Conservation (phyloP, 1,284 basidiomycete species). For the Vanrija sp. region DNA sequence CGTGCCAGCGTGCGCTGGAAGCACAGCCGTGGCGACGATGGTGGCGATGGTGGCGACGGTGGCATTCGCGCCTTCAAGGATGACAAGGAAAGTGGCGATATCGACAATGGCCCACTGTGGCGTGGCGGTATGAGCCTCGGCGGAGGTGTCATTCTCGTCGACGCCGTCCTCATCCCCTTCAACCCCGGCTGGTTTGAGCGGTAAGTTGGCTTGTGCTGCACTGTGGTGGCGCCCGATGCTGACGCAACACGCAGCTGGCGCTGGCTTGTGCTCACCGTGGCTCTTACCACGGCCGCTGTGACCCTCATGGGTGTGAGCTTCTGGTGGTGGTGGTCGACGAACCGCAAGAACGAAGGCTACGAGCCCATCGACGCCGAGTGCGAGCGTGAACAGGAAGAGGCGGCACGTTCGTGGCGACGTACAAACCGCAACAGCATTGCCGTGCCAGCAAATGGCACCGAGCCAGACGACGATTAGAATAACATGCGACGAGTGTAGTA, state of each 20-base stretch:
- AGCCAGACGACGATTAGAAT: too few species aligned
- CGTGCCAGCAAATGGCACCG: too few species aligned
- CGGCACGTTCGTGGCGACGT: conserved; percentile 12
- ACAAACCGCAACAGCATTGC: conserved; percentile 2
- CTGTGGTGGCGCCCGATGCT: not conserved
- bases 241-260: conserved; percentile 31
- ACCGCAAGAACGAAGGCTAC: conserved; percentile 9
- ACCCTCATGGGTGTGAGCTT: conserved; percentile 60
- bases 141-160: conserved; percentile 86
- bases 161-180: conserved; percentile 78
- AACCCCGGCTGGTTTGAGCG: conserved; percentile 73
- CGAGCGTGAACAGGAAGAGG: conserved; percentile 9
- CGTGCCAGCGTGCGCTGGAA: conserved; percentile 60
- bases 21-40: conserved; percentile 27
- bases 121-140: conserved; percentile 48
- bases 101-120: conserved; percentile 23
- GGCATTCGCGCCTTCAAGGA: not conserved
- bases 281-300: conserved; percentile 58
- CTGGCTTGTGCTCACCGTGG: conserved; percentile 39
- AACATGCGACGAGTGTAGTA: too few species aligned
- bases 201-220: not conserved
- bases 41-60: conserved; percentile 2
- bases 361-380: conserved; percentile 10
- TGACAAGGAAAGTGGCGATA: conserved; percentile 6
- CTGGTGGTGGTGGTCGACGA: conserved; percentile 56